Percentiles rank a stretch among this genome's conserved stretches.
phyloP scores from a whole-genome alignment of 2,329 filamentous ascomycete genomes.

The Diaporthe citriasiana region DNA sequence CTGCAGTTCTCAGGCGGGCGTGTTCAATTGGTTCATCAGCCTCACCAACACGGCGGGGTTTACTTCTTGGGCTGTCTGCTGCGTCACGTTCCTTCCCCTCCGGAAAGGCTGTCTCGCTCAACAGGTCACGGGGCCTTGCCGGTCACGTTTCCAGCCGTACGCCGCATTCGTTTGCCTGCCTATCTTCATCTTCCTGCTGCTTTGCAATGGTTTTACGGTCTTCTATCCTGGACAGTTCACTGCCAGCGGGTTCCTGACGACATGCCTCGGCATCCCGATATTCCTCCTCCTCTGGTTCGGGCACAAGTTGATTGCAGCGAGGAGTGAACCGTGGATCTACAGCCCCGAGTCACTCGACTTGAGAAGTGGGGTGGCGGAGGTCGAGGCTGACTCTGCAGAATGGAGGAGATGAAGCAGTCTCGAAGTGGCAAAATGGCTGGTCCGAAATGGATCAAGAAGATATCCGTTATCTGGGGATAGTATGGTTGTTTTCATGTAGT shows the following conservation, averaged over 20 bases:
- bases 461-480: neutral
- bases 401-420: conserved; percentile 6
- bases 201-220: conserved; percentile 76
- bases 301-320: conserved; percentile 54
- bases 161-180: conserved; percentile 63
- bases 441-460: neutral
- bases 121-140: conserved; percentile 64
- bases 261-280: conserved; percentile 76
- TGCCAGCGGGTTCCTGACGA: conserved; percentile 69
- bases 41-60: conserved; percentile 66
- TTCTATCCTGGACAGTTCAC: conserved; percentile 73
- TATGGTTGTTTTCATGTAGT: neutral
- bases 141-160: conserved; percentile 68
- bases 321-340: conserved; percentile 9
- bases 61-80: conserved; percentile 68
- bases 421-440: neutral
- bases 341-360: neutral
- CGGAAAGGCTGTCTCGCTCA: conserved; percentile 62
- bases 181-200: conserved; percentile 54
- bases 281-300: conserved; percentile 69
- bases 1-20: conserved; percentile 68
- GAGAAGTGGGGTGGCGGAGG: neutral
- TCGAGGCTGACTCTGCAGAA: conserved; percentile 1
- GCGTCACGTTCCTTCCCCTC: conserved; percentile 72
- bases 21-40: conserved; percentile 73